These are phyloP conservation scores for Fusarium scirpi DNA, from an alignment of 2,329 filamentous ascomycete genomes.

Conservation along the genomic window DNA sequence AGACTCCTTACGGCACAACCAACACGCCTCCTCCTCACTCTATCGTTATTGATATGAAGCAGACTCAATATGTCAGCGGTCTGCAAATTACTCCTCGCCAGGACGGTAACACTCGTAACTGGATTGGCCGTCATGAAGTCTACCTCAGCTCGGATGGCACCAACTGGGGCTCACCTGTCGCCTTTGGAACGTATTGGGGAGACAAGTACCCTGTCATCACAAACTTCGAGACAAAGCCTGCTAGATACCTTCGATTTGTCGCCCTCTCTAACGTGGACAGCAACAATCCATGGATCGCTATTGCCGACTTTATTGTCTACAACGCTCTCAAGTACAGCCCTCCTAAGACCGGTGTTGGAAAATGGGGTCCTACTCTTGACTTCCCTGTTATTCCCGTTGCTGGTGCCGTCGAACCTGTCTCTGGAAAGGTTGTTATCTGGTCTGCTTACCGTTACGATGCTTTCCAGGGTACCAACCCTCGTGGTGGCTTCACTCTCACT, in stretches of 20 bases:
- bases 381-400: slow-evolving; percentile 40
- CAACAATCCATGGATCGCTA: slow-evolving; percentile 33
- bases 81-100: slow-evolving; percentile 32
- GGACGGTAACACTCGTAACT: slow-evolving; percentile 27
- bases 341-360: slow-evolving; percentile 25
- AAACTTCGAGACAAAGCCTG: slow-evolving; percentile 40
- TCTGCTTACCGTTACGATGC: slow-evolving; percentile 37
- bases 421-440: slow-evolving; percentile 36
- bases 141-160: slow-evolving; percentile 34
- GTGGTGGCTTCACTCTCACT: slow-evolving; percentile 36
- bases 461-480: slow-evolving; percentile 29
- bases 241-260: slow-evolving; percentile 36
- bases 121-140: slow-evolving; percentile 32
- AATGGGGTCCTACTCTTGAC: slow-evolving; percentile 37
- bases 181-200: slow-evolving; percentile 37
- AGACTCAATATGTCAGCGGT: slow-evolving; percentile 31
- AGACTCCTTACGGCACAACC: slow-evolving; percentile 31
- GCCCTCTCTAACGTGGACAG: slow-evolving; percentile 22
- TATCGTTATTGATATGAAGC: slow-evolving; percentile 36
- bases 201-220: slow-evolving; percentile 32
- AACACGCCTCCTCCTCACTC: slow-evolving; percentile 30
- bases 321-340: slow-evolving; percentile 33
- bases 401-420: slow-evolving; percentile 35
- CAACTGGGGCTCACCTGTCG: slow-evolving; percentile 33
- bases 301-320: slow-evolving; percentile 35